Evolutionary conservation across 352 stramenopile species (phyloP).

Genomic region (Pythium dissimile): DNA sequence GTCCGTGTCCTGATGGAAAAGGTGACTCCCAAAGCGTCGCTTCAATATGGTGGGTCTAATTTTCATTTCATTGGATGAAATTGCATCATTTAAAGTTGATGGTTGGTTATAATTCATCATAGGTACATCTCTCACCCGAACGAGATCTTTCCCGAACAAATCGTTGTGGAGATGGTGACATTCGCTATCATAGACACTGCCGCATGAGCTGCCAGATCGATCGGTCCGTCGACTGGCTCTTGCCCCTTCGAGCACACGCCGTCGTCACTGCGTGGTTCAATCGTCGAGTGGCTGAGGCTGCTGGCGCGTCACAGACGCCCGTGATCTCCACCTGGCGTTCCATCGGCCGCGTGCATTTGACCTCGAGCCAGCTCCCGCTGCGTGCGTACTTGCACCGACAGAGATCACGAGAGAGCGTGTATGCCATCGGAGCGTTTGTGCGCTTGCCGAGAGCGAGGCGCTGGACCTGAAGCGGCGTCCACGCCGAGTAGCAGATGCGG

Average conservation of each 20-base stretch:
- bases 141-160: too few relatives aligned
- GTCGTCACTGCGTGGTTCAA: neutral
- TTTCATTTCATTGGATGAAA: too few relatives aligned
- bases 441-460: constrained; percentile 2
- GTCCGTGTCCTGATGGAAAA: too few relatives aligned
- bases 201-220: constrained; percentile 6
- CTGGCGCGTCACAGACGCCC: neutral
- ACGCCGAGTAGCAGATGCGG: constrained; percentile 32
- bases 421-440: constrained; percentile 12
- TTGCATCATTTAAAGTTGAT: too few relatives aligned
- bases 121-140: too few relatives aligned
- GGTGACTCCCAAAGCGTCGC: too few relatives aligned
- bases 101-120: too few relatives aligned
- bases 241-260: neutral
- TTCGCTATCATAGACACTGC: constrained; percentile 7
- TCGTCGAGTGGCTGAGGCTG: neutral
- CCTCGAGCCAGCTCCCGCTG: neutral
- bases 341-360: constrained; percentile 1
- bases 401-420: constrained; percentile 1
- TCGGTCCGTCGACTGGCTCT: neutral
- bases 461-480: neutral
- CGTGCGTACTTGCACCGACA: neutral
- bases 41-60: too few relatives aligned
- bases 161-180: too few relatives aligned
- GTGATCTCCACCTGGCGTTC: constrained; percentile 9